Evolutionary conservation across 257 asterid species (phyloP).

Genomic region (Solanum rostratum): DNA sequence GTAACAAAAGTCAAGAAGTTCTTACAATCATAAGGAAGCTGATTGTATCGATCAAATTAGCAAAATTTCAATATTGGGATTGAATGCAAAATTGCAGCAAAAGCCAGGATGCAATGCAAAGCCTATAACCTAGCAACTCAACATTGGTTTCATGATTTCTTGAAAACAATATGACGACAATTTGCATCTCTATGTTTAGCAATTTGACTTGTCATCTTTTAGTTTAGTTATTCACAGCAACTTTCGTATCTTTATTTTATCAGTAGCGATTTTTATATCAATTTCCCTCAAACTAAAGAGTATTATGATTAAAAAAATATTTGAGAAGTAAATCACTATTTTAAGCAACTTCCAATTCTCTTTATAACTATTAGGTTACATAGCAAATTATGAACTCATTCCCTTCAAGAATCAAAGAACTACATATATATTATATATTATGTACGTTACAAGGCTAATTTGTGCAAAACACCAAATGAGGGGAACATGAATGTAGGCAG

Average conservation of each 20-base stretch:
- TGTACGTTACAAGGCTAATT: neutral
- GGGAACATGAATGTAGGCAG: neutral
- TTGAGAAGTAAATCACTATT: neutral
- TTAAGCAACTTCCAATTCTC: neutral
- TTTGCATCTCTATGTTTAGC: neutral
- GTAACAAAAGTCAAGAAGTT: neutral
- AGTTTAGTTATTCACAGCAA: neutral
- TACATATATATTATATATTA: neutral
- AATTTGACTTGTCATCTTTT: neutral
- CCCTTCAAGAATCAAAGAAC: neutral
- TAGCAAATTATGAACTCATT: neutral
- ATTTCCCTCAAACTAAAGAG: neutral
- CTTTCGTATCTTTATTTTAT: neutral
- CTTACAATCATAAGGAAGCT: neutral
- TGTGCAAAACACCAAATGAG: neutral
- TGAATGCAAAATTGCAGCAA: neutral
- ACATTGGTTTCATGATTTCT: neutral
- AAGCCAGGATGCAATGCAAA: neutral
- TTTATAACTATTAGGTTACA: neutral
- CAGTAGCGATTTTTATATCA: neutral
- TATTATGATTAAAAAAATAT: neutral
- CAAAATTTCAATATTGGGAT: neutral
- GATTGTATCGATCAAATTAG: neutral
- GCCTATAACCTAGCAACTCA: neutral
- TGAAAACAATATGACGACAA: neutral